phyloP scores from a whole-genome alignment of 305 asterid species.

The Plantago rigida region DNA sequence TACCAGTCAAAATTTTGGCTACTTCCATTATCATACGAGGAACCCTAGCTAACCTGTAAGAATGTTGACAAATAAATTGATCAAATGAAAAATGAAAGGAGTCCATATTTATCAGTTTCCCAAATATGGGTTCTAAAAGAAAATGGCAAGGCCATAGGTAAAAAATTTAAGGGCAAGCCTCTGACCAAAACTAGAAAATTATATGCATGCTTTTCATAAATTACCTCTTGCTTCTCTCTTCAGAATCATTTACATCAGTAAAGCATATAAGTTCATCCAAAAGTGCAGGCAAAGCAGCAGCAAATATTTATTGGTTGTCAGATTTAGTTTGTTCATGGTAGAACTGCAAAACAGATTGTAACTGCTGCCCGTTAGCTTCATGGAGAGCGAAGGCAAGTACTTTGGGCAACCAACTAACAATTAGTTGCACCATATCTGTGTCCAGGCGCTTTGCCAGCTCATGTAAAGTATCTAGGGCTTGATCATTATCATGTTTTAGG shows the following conservation, averaged over 20 bases:
- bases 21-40: conserved; percentile 75
- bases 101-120: conserved; percentile 4
- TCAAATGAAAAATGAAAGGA: conserved; percentile 13
- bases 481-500: conserved; percentile 48
- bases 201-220: conserved; percentile 20
- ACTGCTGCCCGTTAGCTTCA: conserved; percentile 60
- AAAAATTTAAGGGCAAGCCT: conserved; percentile 19
- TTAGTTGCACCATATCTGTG: conserved; percentile 60
- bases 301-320: conserved; percentile 61
- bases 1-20: conserved; percentile 65
- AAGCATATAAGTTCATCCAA: conserved; percentile 86
- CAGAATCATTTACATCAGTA: conserved; percentile 57
- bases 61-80: conserved; percentile 6
- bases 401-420: conserved; percentile 69
- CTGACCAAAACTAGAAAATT: conserved; percentile 16
- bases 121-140: conserved; percentile 22
- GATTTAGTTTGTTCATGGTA: conserved; percentile 61
- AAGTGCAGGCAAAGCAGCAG: conserved; percentile 73
- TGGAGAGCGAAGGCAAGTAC: conserved; percentile 89
- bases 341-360: conserved; percentile 60
- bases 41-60: conserved; percentile 69
- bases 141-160: conserved; percentile 13
- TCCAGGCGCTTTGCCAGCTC: conserved; percentile 66
- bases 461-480: conserved; percentile 49
- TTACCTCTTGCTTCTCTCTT: conserved; percentile 66